Percentiles rank a stretch among this genome's conserved stretches.
Evolutionary conservation across 305 asterid species (phyloP).

Genomic region (Fraxinus latifolia): DNA sequence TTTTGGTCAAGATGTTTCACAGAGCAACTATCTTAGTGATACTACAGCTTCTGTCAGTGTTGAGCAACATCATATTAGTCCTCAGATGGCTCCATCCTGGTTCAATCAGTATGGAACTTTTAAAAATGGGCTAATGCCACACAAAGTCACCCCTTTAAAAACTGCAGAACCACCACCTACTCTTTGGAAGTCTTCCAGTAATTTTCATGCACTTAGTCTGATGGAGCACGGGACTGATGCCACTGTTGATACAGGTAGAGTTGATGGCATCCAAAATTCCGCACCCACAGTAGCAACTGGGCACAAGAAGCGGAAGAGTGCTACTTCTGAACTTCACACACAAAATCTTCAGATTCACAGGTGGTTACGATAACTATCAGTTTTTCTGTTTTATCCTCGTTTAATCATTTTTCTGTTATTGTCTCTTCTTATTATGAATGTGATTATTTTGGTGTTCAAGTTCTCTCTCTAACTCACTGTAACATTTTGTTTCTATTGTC

Average conservation of each 20-base stretch:
- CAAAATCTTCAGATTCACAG: slow-evolving; percentile 44
- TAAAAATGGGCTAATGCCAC: slow-evolving; percentile 47
- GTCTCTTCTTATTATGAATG: background rate
- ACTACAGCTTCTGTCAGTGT: background rate
- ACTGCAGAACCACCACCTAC: slow-evolving; percentile 39
- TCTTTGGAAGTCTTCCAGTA: slow-evolving; percentile 41
- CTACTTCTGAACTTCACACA: slow-evolving; percentile 49
- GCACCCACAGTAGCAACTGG: slow-evolving; percentile 32
- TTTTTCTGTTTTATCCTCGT: background rate
- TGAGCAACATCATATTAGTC: slow-evolving; percentile 15
- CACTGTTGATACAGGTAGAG: slow-evolving; percentile 32
- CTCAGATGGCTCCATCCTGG: slow-evolving; percentile 77
- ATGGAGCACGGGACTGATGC: slow-evolving; percentile 23
- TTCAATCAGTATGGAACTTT: slow-evolving; percentile 53
- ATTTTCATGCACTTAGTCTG: slow-evolving; percentile 32
- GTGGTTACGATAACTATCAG: slow-evolving; percentile 30
- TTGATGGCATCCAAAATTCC: slow-evolving; percentile 32
- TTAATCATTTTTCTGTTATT: background rate
- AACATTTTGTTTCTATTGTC: slow-evolving; percentile 22
- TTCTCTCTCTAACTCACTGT: slow-evolving; percentile 13
- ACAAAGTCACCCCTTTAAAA: slow-evolving; percentile 30
- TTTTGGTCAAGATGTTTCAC: slow-evolving; percentile 39
- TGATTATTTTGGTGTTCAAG: background rate
- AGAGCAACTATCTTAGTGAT: slow-evolving; percentile 22
- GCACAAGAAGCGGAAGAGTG: slow-evolving; percentile 67